These are phyloP conservation scores for Vitis labrusca DNA, from an alignment of 164 flowering plant genomes.

Conservation along the genomic window DNA sequence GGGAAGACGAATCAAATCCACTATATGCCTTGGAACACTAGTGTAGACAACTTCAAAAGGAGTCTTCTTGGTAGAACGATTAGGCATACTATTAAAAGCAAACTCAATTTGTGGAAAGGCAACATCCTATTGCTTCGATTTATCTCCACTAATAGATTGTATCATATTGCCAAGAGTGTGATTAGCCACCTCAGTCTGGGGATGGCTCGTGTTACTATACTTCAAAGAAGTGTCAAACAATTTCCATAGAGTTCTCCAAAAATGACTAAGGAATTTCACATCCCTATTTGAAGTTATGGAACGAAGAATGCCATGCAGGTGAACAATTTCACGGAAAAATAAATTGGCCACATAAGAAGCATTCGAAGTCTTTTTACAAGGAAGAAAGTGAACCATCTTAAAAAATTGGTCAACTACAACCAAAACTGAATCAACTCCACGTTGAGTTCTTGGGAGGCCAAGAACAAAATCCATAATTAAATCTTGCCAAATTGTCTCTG, in stretches of 20 bases:
- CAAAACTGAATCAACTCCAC: slow-evolving; percentile 1
- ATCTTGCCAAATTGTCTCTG: neutral
- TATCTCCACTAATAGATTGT: slow-evolving; percentile 4
- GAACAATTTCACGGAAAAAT: no score
- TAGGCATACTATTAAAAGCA: neutral
- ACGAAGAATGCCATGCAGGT: no score
- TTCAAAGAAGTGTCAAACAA: neutral
- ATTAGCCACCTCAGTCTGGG: neutral
- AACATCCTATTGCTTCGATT: neutral
- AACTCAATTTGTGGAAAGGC: neutral
- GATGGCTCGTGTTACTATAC: neutral
- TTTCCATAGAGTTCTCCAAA: neutral
- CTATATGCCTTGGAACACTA: neutral
- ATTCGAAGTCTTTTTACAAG: neutral
- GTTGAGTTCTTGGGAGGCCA: neutral
- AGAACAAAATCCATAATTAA: slow-evolving; percentile 2
- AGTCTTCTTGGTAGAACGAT: neutral
- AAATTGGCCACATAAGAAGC: neutral
- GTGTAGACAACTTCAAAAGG: neutral
- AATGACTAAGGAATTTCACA: no score
- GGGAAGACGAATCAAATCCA: neutral
- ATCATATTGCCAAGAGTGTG: neutral
- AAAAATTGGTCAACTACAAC: slow-evolving; percentile 4
- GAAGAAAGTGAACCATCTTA: slow-evolving; percentile 1
- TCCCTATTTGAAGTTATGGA: no score